A percentile compares a stretch with the other conserved stretches of the same genome.
These are phyloP conservation scores for Amanita rubescens DNA, from an alignment of 768 basidiomycete species.

Conservation along the genomic window DNA sequence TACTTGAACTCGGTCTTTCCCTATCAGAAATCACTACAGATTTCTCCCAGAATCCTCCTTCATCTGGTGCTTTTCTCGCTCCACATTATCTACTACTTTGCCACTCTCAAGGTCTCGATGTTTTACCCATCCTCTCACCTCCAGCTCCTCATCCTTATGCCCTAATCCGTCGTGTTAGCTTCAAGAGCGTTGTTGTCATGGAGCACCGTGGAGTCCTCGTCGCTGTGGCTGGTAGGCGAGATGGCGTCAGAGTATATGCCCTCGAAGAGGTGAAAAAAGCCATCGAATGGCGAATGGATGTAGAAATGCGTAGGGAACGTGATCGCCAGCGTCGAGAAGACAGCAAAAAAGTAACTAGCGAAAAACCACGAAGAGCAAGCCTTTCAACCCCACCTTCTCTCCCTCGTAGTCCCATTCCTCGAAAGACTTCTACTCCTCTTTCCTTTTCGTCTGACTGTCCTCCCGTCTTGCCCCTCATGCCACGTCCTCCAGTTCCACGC, in stretches of 20 bases:
- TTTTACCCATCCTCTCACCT: constrained; percentile 70
- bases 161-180: constrained; percentile 71
- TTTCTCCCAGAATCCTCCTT: constrained; percentile 71
- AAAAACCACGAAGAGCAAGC: constrained; percentile 41
- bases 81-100: constrained; percentile 81
- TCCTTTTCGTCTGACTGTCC: constrained; percentile 24
- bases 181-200: constrained; percentile 89
- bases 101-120: constrained; percentile 80
- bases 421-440: constrained; percentile 29
- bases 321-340: constrained; percentile 66
- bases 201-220: constrained; percentile 88
- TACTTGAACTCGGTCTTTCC: constrained; percentile 69
- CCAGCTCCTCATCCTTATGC: constrained; percentile 75
- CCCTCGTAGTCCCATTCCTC: constrained; percentile 23
- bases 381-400: constrained; percentile 36
- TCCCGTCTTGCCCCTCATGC: constrained; percentile 24
- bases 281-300: constrained; percentile 83
- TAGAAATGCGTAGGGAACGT: constrained; percentile 67
- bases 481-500: constrained; percentile 19
- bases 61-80: constrained; percentile 70
- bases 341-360: constrained; percentile 44
- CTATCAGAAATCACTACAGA: constrained; percentile 60
- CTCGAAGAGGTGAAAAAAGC: constrained; percentile 81
- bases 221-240: constrained; percentile 79
- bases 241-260: constrained; percentile 84